phyloP scores from a whole-genome alignment of 2,329 filamentous ascomycete species.

The Cordyceps cicadae region DNA sequence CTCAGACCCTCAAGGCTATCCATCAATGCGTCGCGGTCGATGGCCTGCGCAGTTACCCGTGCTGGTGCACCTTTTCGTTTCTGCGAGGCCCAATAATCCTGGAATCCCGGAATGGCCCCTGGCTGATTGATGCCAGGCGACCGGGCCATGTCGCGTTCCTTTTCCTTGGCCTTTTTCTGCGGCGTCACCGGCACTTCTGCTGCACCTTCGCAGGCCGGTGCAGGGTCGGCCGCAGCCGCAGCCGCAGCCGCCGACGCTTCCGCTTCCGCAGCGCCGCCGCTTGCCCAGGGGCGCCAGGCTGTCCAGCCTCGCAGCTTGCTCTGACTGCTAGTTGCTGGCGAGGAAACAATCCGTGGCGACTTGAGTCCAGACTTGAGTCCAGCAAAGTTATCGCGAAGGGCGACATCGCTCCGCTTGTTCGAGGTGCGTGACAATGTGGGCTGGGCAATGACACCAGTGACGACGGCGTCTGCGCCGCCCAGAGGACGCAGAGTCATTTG shows the following conservation, averaged over 20 bases:
- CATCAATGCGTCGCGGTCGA: constrained; percentile 53
- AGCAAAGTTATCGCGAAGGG: constrained; percentile 49
- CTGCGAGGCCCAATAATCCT: constrained; percentile 43
- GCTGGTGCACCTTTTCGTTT: constrained; percentile 45
- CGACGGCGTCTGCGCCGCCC: constrained; percentile 46
- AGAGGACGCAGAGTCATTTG: constrained; percentile 56
- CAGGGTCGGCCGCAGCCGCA: constrained; percentile 4
- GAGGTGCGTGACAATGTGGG: constrained; percentile 44
- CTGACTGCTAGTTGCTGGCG: constrained; percentile 19
- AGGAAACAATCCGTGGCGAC: constrained; percentile 24
- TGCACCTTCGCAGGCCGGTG: background rate
- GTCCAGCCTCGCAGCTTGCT: constrained; percentile 24
- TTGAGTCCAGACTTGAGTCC: constrained; percentile 32
- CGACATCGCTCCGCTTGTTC: constrained; percentile 42
- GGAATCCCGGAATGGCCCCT: constrained; percentile 65
- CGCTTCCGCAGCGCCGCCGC: constrained; percentile 29
- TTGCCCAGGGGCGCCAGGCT: constrained; percentile 41
- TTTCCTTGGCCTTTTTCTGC: constrained; percentile 23
- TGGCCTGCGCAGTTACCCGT: constrained; percentile 46
- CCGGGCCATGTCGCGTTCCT: constrained; percentile 36
- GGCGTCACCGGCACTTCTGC: constrained; percentile 5
- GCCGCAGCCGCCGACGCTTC: constrained; percentile 1
- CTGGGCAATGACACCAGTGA: constrained; percentile 51
- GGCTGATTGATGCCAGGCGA: constrained; percentile 71
- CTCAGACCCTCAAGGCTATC: constrained; percentile 41